These are phyloP conservation scores for Microthlaspi erraticum DNA, from an alignment of 345 rosid genomes.

Conservation along the genomic window DNA sequence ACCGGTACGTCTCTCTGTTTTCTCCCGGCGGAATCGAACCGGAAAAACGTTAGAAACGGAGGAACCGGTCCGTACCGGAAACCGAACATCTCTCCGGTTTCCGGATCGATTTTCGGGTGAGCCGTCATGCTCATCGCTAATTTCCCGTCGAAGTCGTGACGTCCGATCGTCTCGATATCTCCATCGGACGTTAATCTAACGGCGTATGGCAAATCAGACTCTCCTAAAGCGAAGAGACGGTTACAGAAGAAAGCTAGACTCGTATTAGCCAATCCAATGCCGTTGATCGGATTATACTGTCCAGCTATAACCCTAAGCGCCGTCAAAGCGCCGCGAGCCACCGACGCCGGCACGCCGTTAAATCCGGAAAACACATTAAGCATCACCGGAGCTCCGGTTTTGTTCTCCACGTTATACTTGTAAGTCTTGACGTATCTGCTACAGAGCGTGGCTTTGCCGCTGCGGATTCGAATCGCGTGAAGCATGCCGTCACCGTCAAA, in stretches of 20 bases:
- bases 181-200: conserved; percentile 27
- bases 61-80: conserved; percentile 51
- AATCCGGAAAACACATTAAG: conserved; percentile 47
- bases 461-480: conserved; percentile 42
- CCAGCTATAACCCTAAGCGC: conserved; percentile 44
- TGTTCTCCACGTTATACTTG: conserved; percentile 41
- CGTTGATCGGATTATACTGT: conserved; percentile 43
- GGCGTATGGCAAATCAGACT: conserved; percentile 48
- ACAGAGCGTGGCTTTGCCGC: conserved; percentile 45
- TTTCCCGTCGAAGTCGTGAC: conserved; percentile 44
- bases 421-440: conserved; percentile 50
- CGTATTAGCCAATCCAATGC: conserved; percentile 48
- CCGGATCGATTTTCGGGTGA: conserved; percentile 44
- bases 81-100: conserved; percentile 45
- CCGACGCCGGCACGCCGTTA: conserved; percentile 42
- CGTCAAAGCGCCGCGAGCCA: conserved; percentile 47
- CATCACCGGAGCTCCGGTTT: conserved; percentile 40
- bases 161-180: conserved; percentile 46
- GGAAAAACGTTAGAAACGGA: conserved; percentile 44
- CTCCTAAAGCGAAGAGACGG: conserved; percentile 49
- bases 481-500: conserved; percentile 53
- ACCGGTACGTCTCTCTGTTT: conserved; percentile 45
- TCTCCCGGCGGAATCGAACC: conserved; percentile 40
- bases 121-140: conserved; percentile 49
- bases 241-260: conserved; percentile 44